These are phyloP conservation scores for Didymella exigua DNA, from an alignment of 2,329 filamentous ascomycete genomes.

Conservation along the genomic window DNA sequence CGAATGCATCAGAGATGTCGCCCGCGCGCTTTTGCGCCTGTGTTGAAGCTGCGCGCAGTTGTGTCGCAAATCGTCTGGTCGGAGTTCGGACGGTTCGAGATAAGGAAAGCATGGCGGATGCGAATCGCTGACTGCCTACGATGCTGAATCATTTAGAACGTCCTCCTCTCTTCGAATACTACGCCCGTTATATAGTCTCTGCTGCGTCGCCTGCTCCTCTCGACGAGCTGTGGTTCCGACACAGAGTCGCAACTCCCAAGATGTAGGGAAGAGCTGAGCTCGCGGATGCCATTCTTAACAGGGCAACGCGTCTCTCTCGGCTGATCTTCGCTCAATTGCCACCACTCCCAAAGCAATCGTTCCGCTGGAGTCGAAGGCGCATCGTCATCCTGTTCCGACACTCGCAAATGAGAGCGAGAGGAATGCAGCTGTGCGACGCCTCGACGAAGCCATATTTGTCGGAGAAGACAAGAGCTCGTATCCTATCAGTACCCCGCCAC, in stretches of 20 bases:
- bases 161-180: conserved; percentile 14
- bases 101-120: conserved; percentile 36
- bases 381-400: conserved; percentile 19
- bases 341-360: conserved; percentile 22
- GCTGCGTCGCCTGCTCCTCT: conserved; percentile 12
- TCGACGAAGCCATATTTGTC: not conserved
- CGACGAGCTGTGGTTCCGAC: conserved; percentile 24
- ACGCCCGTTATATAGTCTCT: conserved; percentile 28
- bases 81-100: conserved; percentile 35
- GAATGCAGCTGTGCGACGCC: conserved; percentile 6
- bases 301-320: conserved; percentile 19
- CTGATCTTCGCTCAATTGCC: conserved; percentile 7
- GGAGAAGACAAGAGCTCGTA: conserved; percentile 18
- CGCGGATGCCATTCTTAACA: conserved; percentile 29
- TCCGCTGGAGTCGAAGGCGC: conserved; percentile 24
- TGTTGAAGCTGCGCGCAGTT: conserved; percentile 39
- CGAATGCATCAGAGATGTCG: conserved; percentile 59
- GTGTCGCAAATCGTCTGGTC: conserved; percentile 23
- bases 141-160: conserved; percentile 15
- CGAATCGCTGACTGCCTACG: conserved; percentile 5
- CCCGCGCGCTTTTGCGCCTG: conserved; percentile 53
- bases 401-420: conserved; percentile 21
- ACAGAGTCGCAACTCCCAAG: conserved; percentile 19
- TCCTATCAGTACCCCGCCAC: conserved; percentile 25
- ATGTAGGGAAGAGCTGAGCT: conserved; percentile 19